A percentile compares a stretch with the other conserved stretches of the same genome.
Conservation (phyloP, 1,284 basidiomycete genomes). For the Puccinia horiana region DNA sequence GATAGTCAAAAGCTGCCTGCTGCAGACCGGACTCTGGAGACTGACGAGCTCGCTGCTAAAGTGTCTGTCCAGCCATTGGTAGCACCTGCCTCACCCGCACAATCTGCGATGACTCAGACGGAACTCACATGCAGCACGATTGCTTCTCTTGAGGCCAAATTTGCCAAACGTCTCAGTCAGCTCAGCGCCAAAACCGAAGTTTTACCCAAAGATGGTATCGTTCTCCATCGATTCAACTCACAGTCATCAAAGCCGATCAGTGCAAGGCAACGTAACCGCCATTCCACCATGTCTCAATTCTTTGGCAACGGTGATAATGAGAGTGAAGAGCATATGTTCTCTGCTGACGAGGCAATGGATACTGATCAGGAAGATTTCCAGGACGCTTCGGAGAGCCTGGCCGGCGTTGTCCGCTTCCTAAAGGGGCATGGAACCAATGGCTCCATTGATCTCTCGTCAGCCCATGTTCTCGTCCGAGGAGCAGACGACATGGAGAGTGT, state of each 20-base stretch:
- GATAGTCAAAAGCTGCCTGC: slow-evolving; percentile 55
- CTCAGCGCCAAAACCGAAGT: neutral
- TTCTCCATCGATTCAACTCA: neutral
- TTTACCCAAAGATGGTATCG: neutral
- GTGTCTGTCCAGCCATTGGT: neutral
- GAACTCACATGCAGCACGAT: slow-evolving; percentile 51
- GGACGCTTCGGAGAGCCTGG: slow-evolving; percentile 32
- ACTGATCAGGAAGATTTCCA: slow-evolving; percentile 47
- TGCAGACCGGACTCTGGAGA: neutral
- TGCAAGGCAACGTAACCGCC: neutral
- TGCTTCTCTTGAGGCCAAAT: slow-evolving; percentile 26
- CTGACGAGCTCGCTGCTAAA: neutral
- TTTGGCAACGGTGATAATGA: slow-evolving; percentile 26
- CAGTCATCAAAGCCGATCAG: neutral
- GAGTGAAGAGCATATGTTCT: slow-evolving; percentile 50
- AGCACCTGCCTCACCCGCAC: slow-evolving; percentile 26
- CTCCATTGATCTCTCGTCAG: slow-evolving; percentile 11
- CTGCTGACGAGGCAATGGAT: slow-evolving; percentile 44
- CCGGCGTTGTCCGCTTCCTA: slow-evolving; percentile 4
- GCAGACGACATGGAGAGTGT: slow-evolving; percentile 36
- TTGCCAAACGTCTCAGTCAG: neutral
- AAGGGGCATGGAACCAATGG: neutral
- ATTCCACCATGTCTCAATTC: slow-evolving; percentile 18
- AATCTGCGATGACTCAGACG: slow-evolving; percentile 49
- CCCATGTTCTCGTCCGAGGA: slow-evolving; percentile 3